Percentiles rank a stretch among this genome's conserved stretches.
phyloP scores from a whole-genome alignment of 78 protist species.

The Guillardia theta region DNA sequence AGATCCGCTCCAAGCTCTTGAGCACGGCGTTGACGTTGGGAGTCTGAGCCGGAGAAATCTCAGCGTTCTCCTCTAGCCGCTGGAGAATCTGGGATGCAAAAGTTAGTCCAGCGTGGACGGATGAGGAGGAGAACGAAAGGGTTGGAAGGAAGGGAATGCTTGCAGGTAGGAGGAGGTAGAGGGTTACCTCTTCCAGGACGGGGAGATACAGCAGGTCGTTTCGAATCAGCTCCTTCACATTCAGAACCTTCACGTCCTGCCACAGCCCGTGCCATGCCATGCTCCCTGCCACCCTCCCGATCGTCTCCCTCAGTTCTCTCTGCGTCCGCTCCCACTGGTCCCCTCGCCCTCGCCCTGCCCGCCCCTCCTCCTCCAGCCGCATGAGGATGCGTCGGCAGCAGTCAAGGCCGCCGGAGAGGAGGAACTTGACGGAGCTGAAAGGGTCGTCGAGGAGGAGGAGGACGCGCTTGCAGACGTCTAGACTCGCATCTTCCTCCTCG shows the following conservation, averaged over 20 bases:
- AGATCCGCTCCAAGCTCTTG: background rate
- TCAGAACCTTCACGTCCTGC: background rate
- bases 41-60: background rate
- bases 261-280: background rate
- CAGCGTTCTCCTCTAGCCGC: background rate
- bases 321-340: background rate
- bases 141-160: no score
- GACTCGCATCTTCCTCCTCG: background rate
- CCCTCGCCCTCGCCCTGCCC: background rate
- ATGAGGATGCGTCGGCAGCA: background rate
- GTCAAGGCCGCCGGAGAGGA: background rate
- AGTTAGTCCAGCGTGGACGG: no score
- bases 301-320: background rate
- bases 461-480: background rate
- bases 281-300: background rate
- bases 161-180: no score
- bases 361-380: no score
- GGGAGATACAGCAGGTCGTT: background rate
- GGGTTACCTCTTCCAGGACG: no score
- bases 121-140: no score
- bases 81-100: background rate
- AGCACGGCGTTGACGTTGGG: background rate
- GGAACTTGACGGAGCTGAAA: background rate
- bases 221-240: background rate
- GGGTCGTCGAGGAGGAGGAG: background rate